phyloP scores from a whole-genome alignment of 129 eudicot species.

The Artemisia annua region DNA sequence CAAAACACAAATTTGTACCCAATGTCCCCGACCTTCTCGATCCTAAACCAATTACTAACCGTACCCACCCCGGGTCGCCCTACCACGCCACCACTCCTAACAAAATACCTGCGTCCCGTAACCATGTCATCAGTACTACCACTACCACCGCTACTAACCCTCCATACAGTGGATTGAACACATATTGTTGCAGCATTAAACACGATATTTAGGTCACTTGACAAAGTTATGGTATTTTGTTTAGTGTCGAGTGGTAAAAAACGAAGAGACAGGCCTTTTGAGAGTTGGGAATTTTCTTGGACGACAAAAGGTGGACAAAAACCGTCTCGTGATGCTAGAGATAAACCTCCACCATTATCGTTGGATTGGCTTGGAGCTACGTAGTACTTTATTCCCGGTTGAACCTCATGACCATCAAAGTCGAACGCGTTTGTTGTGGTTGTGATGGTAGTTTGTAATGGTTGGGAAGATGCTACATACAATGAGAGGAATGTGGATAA shows the following conservation, averaged over 20 bases:
- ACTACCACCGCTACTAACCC: slow-evolving; percentile 30
- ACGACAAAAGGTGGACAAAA: slow-evolving; percentile 63
- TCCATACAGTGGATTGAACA: slow-evolving; percentile 72
- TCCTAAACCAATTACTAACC: slow-evolving; percentile 71
- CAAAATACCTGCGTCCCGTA: slow-evolving; percentile 45
- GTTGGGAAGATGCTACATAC: slow-evolving; percentile 19
- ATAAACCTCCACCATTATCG: slow-evolving; percentile 56
- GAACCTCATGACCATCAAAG: slow-evolving; percentile 51
- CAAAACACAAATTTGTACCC: slow-evolving; percentile 74
- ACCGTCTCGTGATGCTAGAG: slow-evolving; percentile 47
- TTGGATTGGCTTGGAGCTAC: slow-evolving; percentile 36
- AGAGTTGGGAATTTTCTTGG: slow-evolving; percentile 46
- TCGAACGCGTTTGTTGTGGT: slow-evolving; percentile 34
- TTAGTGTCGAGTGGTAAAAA: slow-evolving; percentile 48
- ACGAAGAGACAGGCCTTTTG: slow-evolving; percentile 53
- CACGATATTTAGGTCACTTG: slow-evolving; percentile 61
- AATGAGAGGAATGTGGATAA: slow-evolving; percentile 24
- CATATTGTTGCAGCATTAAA: slow-evolving; percentile 67
- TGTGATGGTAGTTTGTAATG: slow-evolving; percentile 5
- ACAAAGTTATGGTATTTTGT: slow-evolving; percentile 36
- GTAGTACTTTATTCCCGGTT: slow-evolving; percentile 41
- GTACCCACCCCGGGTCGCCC: slow-evolving; percentile 66
- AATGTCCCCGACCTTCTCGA: slow-evolving; percentile 46
- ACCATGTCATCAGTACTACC: slow-evolving; percentile 16
- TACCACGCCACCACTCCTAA: slow-evolving; percentile 54